Evolutionary conservation across 371 early-diverging fungal genomes (phyloP).

Genomic region (Funneliformis caledonium): DNA sequence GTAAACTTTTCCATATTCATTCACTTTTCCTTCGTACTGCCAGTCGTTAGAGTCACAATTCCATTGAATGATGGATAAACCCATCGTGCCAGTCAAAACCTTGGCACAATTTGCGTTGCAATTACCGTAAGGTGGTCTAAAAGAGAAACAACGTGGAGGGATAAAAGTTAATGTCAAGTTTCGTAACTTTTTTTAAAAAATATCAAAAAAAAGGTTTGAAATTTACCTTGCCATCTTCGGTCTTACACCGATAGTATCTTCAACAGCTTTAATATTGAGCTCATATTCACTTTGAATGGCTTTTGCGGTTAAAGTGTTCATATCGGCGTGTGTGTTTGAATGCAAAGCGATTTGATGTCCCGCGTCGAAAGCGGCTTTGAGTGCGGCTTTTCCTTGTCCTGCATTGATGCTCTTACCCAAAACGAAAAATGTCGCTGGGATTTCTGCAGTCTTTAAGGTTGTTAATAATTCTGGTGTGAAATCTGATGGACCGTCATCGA

Average conservation of each 20-base stretch:
- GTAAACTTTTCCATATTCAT: background rate
- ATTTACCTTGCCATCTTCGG: background rate
- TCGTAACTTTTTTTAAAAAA: background rate
- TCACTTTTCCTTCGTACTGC: background rate
- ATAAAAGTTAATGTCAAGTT: background rate
- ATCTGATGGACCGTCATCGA: conserved; percentile 64
- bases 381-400: conserved; percentile 45
- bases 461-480: conserved; percentile 55
- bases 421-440: conserved; percentile 47
- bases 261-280: background rate
- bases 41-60: conserved; percentile 49
- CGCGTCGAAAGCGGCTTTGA: conserved; percentile 47
- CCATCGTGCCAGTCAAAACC: conserved; percentile 44
- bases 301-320: conserved; percentile 46
- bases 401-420: conserved; percentile 53
- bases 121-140: conserved; percentile 28
- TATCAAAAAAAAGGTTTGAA: background rate
- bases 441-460: conserved; percentile 45
- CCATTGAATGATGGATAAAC: conserved; percentile 51
- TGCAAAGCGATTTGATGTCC: conserved; percentile 63
- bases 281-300: background rate
- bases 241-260: background rate
- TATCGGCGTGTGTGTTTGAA: conserved; percentile 56
- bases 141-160: background rate
- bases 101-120: conserved; percentile 4